Conservation (phyloP, 441 rosid species). For the Isatis lusitanica region DNA sequence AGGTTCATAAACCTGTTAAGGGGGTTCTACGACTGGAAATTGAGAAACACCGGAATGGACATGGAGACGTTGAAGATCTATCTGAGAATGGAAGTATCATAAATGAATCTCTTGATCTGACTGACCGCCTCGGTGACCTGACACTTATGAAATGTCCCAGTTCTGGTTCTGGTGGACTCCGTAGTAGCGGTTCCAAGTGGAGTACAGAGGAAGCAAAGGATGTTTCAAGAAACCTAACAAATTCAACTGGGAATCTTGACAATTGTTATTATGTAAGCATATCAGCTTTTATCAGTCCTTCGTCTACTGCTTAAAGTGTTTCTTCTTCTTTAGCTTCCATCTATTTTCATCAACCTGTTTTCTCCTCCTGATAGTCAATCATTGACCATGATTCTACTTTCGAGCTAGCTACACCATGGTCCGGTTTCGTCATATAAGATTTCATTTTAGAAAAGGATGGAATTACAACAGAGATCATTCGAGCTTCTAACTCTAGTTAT, state of each 20-base stretch:
- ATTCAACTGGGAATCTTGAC: slow-evolving; percentile 56
- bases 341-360: slow-evolving; percentile 11
- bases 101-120: slow-evolving; percentile 79
- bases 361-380: slow-evolving; percentile 14
- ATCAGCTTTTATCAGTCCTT: slow-evolving; percentile 11
- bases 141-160: slow-evolving; percentile 65
- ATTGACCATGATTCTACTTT: slow-evolving; percentile 26
- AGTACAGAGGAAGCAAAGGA: slow-evolving; percentile 61
- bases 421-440: slow-evolving; percentile 4
- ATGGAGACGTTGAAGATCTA: slow-evolving; percentile 71
- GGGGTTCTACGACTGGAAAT: slow-evolving; percentile 91
- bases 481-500: not conserved
- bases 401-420: slow-evolving; percentile 14
- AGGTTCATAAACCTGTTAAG: slow-evolving; percentile 95
- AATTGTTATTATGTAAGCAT: slow-evolving; percentile 70
- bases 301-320: not conserved
- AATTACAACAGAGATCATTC: slow-evolving; percentile 6
- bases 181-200: slow-evolving; percentile 61
- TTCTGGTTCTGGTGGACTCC: slow-evolving; percentile 72
- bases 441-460: not conserved
- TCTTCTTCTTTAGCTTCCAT: slow-evolving; percentile 18
- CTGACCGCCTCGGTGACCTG: slow-evolving; percentile 58
- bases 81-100: slow-evolving; percentile 91
- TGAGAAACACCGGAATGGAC: slow-evolving; percentile 84
- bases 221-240: slow-evolving; percentile 60